These are phyloP conservation scores for Entoloma clypeatum DNA, from an alignment of 1,284 basidiomycete species.

Conservation along the genomic window DNA sequence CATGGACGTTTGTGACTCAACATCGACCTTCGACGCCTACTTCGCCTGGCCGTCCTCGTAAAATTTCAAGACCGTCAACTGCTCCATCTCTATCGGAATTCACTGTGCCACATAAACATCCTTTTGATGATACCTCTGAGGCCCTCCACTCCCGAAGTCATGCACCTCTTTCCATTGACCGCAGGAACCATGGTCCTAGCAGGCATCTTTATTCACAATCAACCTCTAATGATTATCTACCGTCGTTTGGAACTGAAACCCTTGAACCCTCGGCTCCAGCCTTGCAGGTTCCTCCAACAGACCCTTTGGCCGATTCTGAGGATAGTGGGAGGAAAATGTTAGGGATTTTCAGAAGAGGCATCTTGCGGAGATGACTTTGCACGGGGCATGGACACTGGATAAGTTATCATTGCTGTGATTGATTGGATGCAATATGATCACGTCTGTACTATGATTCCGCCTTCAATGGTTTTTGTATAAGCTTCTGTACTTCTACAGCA, in stretches of 20 bases:
- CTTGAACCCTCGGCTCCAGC: conserved; percentile 2
- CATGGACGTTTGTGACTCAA: conserved; percentile 14
- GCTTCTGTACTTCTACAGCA: conserved; percentile 73
- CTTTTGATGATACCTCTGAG: conserved; percentile 16
- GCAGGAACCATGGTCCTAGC: conserved; percentile 11
- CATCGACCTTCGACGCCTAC: conserved; percentile 19
- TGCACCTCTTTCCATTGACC: conserved; percentile 9
- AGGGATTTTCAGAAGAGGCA: conserved; percentile 30
- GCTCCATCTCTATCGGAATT: conserved; percentile 35
- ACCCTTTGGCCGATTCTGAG: conserved; percentile 26
- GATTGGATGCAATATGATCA: conserved; percentile 4
- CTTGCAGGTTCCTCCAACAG: conserved; percentile 9
- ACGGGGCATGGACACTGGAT: not conserved
- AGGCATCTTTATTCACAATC: conserved; percentile 35
- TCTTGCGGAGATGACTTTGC: conserved; percentile 16
- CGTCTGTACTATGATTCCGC: conserved; percentile 16
- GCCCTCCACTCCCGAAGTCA: conserved; percentile 6
- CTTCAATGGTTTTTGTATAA: conserved; percentile 57
- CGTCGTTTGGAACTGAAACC: conserved; percentile 21
- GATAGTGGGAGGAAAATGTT: conserved; percentile 35
- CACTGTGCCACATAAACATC: conserved; percentile 22
- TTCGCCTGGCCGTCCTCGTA: conserved; percentile 23
- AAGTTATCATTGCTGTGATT: conserved; percentile 2
- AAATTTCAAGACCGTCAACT: conserved; percentile 38
- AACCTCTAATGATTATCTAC: conserved; percentile 45